phyloP scores from a whole-genome alignment of 352 stramenopile species.

The Phytophthora pini region DNA sequence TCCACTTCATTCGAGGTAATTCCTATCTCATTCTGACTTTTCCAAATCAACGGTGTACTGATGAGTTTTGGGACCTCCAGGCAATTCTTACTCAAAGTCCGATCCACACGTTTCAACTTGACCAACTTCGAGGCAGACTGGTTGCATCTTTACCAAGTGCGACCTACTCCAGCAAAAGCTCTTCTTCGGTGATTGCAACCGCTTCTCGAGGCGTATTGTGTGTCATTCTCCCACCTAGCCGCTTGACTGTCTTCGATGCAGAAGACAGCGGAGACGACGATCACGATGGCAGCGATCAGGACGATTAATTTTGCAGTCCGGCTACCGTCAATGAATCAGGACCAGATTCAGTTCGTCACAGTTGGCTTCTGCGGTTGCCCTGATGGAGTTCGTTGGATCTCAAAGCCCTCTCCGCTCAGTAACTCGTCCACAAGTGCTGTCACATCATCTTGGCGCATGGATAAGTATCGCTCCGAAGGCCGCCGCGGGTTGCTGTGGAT shows the following conservation, averaged over 20 bases:
- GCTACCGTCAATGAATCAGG: too few species aligned
- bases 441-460: constrained; percentile 24
- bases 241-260: constrained; percentile 63
- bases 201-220: constrained; percentile 66
- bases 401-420: constrained; percentile 59
- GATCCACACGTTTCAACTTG: constrained; percentile 29
- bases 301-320: constrained; percentile 34
- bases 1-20: constrained; percentile 27
- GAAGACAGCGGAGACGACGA: constrained; percentile 61
- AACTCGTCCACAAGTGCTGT: constrained; percentile 60
- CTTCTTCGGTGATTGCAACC: constrained; percentile 45
- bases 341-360: constrained; percentile 19
- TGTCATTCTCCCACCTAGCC: constrained; percentile 35
- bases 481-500: constrained; percentile 7
- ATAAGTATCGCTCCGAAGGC: constrained; percentile 23
- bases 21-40: background rate
- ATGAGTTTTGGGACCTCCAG: constrained; percentile 16
- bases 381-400: constrained; percentile 33
- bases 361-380: constrained; percentile 19
- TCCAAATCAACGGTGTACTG: constrained; percentile 5
- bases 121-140: constrained; percentile 24
- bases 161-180: background rate
- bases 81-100: constrained; percentile 6
- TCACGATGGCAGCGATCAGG: constrained; percentile 18
- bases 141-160: constrained; percentile 22